These are phyloP conservation scores for Phytophthora parvispora DNA, from an alignment of 352 stramenopile species.

Conservation along the genomic window DNA sequence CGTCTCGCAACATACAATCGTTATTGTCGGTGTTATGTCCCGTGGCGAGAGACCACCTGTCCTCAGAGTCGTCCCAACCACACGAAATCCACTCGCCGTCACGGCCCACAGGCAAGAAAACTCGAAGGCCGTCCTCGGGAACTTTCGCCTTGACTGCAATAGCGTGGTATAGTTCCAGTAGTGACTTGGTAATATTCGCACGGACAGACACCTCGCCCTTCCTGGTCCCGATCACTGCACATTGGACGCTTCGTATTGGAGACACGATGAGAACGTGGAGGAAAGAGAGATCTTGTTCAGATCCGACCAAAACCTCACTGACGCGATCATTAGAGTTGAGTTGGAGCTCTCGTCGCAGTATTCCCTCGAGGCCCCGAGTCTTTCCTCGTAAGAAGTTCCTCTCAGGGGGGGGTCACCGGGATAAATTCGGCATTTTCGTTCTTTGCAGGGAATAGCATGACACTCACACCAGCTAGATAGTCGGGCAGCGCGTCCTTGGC, in stretches of 20 bases:
- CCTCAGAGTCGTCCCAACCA: not conserved
- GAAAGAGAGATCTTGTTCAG: not conserved
- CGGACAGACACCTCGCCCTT: not conserved
- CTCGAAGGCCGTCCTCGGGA: not conserved
- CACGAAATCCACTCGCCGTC: not conserved
- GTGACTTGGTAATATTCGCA: not conserved
- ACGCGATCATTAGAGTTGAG: not conserved
- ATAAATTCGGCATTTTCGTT: too few species aligned
- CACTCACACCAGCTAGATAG: not conserved
- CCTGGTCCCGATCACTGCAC: not conserved
- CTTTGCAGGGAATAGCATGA: not conserved
- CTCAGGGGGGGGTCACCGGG: too few species aligned
- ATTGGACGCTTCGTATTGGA: not conserved
- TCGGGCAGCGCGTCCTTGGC: not conserved
- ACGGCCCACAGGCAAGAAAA: not conserved
- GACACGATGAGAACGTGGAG: not conserved
- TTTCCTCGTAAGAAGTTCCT: not conserved
- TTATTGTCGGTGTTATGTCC: not conserved
- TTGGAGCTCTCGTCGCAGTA: not conserved
- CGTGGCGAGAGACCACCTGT: not conserved
- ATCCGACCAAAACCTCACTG: not conserved
- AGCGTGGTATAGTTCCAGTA: not conserved
- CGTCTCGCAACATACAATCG: not conserved
- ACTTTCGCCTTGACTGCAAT: not conserved
- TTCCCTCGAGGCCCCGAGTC: not conserved